Percentiles rank a stretch among this genome's conserved stretches.
Evolutionary conservation across 768 basidiomycete species (phyloP).

Genomic region (Cyathus striatus): DNA sequence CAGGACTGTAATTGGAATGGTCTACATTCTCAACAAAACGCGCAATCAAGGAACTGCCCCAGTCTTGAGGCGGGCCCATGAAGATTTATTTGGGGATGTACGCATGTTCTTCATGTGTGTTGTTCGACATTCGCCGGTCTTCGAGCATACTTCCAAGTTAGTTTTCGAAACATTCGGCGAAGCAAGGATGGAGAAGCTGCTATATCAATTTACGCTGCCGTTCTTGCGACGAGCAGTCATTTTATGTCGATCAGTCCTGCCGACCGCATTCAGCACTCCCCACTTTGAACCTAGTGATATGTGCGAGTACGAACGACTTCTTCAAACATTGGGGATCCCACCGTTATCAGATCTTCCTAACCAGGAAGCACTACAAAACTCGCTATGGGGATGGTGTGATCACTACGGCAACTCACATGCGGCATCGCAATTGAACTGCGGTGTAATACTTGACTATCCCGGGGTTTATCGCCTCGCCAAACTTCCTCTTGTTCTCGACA

Average conservation of each 20-base stretch:
- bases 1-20: conserved; percentile 78
- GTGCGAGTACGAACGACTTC: conserved; percentile 76
- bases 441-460: conserved; percentile 79
- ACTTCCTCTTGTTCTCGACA: conserved; percentile 79
- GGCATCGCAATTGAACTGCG: conserved; percentile 73
- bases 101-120: conserved; percentile 90
- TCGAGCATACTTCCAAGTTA: conserved; percentile 79
- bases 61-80: conserved; percentile 43
- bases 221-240: conserved; percentile 89
- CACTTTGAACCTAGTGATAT: conserved; percentile 30
- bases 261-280: conserved; percentile 55
- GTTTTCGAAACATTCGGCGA: conserved; percentile 81
- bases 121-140: conserved; percentile 81
- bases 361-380: conserved; percentile 84
- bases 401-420: conserved; percentile 83
- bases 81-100: conserved; percentile 77
- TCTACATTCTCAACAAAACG: conserved; percentile 76
- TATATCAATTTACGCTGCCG: conserved; percentile 86
- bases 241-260: conserved; percentile 71
- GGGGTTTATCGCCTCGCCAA: conserved; percentile 76
- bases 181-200: conserved; percentile 75
- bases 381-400: conserved; percentile 86
- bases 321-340: conserved; percentile 74
- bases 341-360: conserved; percentile 72
- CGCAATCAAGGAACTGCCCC: conserved; percentile 47